These are phyloP conservation scores for Pleurostoma richardsiae DNA, from an alignment of 2,329 filamentous ascomycete species.

Conservation along the genomic window DNA sequence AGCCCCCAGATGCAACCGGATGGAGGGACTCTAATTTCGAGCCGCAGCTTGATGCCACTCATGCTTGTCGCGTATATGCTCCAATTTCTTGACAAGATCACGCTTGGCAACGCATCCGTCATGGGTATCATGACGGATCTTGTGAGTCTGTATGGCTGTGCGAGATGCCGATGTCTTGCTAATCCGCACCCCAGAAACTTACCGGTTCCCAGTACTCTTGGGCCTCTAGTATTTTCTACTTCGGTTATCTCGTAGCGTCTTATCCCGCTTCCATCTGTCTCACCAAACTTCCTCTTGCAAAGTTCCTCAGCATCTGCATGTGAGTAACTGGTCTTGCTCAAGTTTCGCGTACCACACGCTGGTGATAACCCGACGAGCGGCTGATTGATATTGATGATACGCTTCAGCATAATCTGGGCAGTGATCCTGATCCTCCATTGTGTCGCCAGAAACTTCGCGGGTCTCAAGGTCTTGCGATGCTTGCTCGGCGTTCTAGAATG, in stretches of 20 bases:
- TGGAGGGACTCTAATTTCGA: neutral
- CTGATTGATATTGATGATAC: neutral
- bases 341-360: too few relatives aligned
- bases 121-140: neutral
- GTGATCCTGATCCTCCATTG: constrained; percentile 22
- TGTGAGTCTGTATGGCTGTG: neutral
- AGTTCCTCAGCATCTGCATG: neutral
- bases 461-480: constrained; percentile 31
- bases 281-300: neutral
- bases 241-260: neutral
- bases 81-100: neutral
- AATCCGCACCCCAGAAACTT: neutral
- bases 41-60: neutral
- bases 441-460: constrained; percentile 28
- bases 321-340: neutral
- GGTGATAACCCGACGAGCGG: too few relatives aligned
- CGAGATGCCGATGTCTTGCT: neutral
- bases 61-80: neutral
- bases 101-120: neutral
- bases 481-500: constrained; percentile 35
- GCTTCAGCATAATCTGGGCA: constrained; percentile 18
- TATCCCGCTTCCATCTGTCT: neutral
- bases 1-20: too few relatives aligned
- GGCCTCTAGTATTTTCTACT: neutral
- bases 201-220: neutral